Evolutionary conservation across 805 yeast species (phyloP), one percentile per base, ranked within the genome.

Genomic region (Scheffersomyces amazonensis): DNA sequence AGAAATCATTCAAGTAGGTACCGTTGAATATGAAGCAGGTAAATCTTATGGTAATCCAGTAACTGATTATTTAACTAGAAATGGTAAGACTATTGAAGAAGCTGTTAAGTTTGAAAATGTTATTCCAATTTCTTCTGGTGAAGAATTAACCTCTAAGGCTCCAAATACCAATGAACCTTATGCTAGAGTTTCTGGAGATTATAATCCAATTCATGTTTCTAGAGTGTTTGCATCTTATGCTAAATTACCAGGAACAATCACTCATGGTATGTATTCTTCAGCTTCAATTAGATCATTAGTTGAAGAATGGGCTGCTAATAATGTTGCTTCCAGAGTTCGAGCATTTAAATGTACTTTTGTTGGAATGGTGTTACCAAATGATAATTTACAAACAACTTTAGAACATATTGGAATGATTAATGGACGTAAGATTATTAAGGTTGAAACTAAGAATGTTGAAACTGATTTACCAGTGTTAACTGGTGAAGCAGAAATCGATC

Each of bases 401-500:
- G 96, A 90, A 68, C 99, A 95, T 58, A 79, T 87, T 64, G 99
- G 98, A 71, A 93, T 93, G 99, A 88, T 93, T 60, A 93, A 91
- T 56, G 99, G 99, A 63, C 87, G 99, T 71, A 95, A 93, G 81
- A 84, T 93, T 59, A 80, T 93, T 60, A 87, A 87, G 74, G 88
- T 93, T 51, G 93, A 85, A 68, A 84, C 96, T 46, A 77, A 76
- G 67, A 89, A 89, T 66, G 79, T 78, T 50, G 88, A 83, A 54
- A 83, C 91, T 42, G 90, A 80, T 41, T 78, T 76, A 43, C 66
- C 75, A 28, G 99, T 93, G 16, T 75, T 93, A 53, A 64, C 76
- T 37, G 99, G 98, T 70, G 96, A 88, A 72, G 99, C 99, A 40
- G 99, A 93, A 73, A 90, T 95, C 56, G 98, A 93, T 54, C 99